Evolutionary conservation across 2,329 filamentous ascomycete species (phyloP), one percentile per base, ranked within the genome.

Genomic region (Thelonectria blattea): DNA sequence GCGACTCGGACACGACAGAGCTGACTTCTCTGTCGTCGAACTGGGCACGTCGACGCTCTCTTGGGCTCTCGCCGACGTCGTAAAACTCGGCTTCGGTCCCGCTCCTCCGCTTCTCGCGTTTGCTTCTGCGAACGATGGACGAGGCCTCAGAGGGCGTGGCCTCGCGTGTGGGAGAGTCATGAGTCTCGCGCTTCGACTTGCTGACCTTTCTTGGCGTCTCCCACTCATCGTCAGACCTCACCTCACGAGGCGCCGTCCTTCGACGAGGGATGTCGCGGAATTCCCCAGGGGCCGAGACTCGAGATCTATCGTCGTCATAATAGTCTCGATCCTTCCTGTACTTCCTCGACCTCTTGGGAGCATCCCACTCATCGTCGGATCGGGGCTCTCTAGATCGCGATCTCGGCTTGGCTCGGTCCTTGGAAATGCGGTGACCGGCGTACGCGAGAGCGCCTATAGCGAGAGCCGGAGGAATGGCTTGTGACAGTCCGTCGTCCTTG

Each of bases 1-100:
- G 74, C 41, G 77, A 74, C 52, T 80, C 81, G 6, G 83, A 85
- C 5, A 82, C 78, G 12, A 83, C 77, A 32, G 83, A 85, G 61
- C 76, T 78, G 18, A 80, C 76, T 42, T 83, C 81, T n/a, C 77
- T 77, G 57, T 82, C 79, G 24, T 80, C 75, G 56, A 77, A 79
- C 2, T 68, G 71, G n/a, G 78, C 76, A 3, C 72, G 73, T 46
- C 71, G 74, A 63, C 73, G 74, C 70, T 81, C 75, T 32, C 77
- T 73, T 27, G 76, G 75, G 53, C 80, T 74, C 50, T 75, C 73
- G 60, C 75, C 72, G 20, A 67, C 54, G 10, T 70, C 66, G 12
- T 68, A 74, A 62, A 66, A 75, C 55, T 73, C 76, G 55, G 74
- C 79, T 58, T 73, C 78, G 55, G 65, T 61, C 54, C 67, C 71